Percentiles rank a stretch among this genome's conserved stretches.
Evolutionary conservation across 768 basidiomycete genomes (phyloP).

Genomic region (Serendipita sp.): DNA sequence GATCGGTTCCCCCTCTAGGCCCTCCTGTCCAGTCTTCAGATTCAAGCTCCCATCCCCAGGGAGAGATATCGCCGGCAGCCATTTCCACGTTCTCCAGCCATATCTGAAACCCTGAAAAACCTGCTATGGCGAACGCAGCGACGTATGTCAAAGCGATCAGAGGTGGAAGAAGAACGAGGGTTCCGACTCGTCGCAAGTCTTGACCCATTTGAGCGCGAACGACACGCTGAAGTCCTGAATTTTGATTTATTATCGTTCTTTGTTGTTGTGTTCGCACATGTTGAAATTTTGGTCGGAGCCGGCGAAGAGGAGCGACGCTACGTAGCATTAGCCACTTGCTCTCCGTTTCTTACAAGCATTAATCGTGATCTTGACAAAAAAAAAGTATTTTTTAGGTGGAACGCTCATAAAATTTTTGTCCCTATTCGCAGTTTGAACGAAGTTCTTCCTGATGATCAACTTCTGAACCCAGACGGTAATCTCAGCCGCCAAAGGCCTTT

Average conservation of each 20-base stretch:
- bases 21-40: not conserved
- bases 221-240: not conserved
- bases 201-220: not conserved
- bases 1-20: not conserved
- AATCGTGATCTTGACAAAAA: too few relatives aligned
- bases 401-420: too few relatives aligned
- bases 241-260: slow-evolving; percentile 1
- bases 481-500: too few relatives aligned
- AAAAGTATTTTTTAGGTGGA: too few relatives aligned
- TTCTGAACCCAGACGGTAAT: too few relatives aligned
- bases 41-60: not conserved
- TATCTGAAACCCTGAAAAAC: not conserved
- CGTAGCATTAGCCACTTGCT: too few relatives aligned
- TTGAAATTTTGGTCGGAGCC: not conserved
- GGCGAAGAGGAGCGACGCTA: not conserved
- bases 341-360: too few relatives aligned
- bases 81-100: slow-evolving; percentile 1
- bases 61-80: not conserved
- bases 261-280: not conserved
- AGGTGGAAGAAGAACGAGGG: not conserved
- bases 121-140: not conserved
- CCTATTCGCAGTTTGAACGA: too few relatives aligned
- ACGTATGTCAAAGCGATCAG: not conserved
- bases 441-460: too few relatives aligned
- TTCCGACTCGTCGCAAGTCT: not conserved